phyloP scores from a whole-genome alignment of 1,139 yeast species.

The Yarrowia galli region DNA sequence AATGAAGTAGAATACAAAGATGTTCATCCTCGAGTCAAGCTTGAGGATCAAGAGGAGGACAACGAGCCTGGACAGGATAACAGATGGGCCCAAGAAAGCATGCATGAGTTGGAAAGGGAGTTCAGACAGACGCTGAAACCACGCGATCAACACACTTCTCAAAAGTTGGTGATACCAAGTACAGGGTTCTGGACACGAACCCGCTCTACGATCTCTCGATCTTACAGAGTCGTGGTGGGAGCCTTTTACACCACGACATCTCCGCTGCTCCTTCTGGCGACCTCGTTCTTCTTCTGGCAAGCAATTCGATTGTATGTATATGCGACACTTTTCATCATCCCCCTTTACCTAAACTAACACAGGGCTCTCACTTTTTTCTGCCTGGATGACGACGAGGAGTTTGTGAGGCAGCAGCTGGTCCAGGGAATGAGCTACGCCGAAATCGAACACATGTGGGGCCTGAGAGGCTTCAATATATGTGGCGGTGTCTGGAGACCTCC shows the following conservation, averaged over 20 bases:
- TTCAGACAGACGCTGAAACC: neutral
- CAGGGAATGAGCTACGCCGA: conserved; percentile 34
- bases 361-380: conserved; percentile 34
- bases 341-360: conserved; percentile 30
- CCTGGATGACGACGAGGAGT: conserved; percentile 37
- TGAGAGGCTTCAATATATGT: conserved; percentile 21
- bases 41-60: conserved; percentile 2
- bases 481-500: conserved; percentile 30
- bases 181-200: neutral
- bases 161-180: neutral
- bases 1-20: neutral
- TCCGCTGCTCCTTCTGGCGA: conserved; percentile 16
- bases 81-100: conserved; percentile 4
- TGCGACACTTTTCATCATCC: conserved; percentile 5
- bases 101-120: conserved; percentile 8
- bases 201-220: neutral
- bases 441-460: conserved; percentile 32
- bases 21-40: neutral
- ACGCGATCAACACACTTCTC: neutral
- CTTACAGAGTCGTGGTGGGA: neutral
- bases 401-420: conserved; percentile 33
- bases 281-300: conserved; percentile 36
- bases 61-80: neutral
- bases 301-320: conserved; percentile 35
- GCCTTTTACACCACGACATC: conserved; percentile 9